These are phyloP conservation scores for Globisporangium recalcitrans DNA, from an alignment of 352 stramenopile genomes.

Conservation along the genomic window DNA sequence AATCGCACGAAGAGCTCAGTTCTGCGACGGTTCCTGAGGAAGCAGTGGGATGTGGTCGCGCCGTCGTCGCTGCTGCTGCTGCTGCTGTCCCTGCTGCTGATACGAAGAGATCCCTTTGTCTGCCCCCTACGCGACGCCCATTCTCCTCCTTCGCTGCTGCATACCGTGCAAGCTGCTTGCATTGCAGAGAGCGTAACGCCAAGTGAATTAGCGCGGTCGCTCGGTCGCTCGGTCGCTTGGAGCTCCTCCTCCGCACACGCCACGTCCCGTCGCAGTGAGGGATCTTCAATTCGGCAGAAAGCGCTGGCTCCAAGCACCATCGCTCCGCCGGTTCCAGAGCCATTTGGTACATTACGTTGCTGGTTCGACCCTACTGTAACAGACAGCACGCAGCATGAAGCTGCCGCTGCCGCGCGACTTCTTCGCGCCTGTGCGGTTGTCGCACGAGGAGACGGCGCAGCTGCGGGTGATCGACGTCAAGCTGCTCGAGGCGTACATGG, in stretches of 20 bases:
- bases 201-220: too few relatives aligned
- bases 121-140: background rate
- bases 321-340: background rate
- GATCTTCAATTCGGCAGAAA: background rate
- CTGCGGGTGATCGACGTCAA: conserved; percentile 39
- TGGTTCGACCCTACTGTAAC: background rate
- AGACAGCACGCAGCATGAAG: conserved; percentile 21
- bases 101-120: background rate
- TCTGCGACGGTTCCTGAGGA: background rate
- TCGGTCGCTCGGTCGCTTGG: background rate
- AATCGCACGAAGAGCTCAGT: background rate
- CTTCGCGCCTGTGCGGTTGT: conserved; percentile 48
- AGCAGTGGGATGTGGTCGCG: background rate
- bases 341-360: background rate
- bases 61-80: background rate
- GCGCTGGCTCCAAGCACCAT: background rate
- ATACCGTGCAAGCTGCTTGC: background rate
- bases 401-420: conserved; percentile 42
- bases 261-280: background rate
- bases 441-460: conserved; percentile 29
- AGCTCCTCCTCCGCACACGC: background rate
- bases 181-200: background rate
- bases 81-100: background rate
- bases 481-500: conserved; percentile 44
- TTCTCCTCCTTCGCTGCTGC: background rate